Conservation (phyloP, 495 filamentous ascomycete genomes). For the Lophium mytilinum region DNA sequence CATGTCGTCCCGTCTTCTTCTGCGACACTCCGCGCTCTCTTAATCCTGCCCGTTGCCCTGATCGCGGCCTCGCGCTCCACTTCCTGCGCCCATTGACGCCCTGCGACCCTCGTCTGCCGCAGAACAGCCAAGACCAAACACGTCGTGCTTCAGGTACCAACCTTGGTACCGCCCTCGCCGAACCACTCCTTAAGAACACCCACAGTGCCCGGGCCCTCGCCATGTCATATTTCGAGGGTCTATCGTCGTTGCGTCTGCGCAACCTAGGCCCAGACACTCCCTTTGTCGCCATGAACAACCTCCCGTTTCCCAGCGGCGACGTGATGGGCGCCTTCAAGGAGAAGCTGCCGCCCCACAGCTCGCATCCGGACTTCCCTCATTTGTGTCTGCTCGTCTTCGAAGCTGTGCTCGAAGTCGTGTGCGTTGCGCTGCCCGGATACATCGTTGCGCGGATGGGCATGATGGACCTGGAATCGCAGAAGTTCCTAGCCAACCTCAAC, state of each 20-base stretch:
- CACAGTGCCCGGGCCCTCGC: not conserved
- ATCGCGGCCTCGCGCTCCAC: not conserved
- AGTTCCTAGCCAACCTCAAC: constrained; percentile 92
- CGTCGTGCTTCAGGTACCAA: constrained; percentile 6
- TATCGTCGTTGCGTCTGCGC: constrained; percentile 20
- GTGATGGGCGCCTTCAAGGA: constrained; percentile 20
- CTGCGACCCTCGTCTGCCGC: not conserved
- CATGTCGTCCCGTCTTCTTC: too few relatives aligned
- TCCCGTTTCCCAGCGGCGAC: constrained; percentile 9
- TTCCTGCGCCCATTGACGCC: not conserved
- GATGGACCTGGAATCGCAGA: constrained; percentile 90
- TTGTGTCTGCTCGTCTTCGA: constrained; percentile 86
- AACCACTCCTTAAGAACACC: not conserved
- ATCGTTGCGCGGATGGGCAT: constrained; percentile 81
- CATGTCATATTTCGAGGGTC: constrained; percentile 17
- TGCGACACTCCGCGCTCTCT: too few relatives aligned
- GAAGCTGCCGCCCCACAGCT: constrained; percentile 33
- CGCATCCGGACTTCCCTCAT: constrained; percentile 61
- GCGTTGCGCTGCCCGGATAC: constrained; percentile 92
- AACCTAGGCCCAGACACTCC: not conserved
- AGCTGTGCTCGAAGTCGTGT: constrained; percentile 91
- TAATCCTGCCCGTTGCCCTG: too few relatives aligned
- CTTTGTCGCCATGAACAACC: constrained; percentile 20
- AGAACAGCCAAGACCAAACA: constrained; percentile 1
- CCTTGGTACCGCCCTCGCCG: not conserved